Evolutionary conservation across 73 alveolate genomes (phyloP).

Genomic region (Paramecium pentaurelia): DNA sequence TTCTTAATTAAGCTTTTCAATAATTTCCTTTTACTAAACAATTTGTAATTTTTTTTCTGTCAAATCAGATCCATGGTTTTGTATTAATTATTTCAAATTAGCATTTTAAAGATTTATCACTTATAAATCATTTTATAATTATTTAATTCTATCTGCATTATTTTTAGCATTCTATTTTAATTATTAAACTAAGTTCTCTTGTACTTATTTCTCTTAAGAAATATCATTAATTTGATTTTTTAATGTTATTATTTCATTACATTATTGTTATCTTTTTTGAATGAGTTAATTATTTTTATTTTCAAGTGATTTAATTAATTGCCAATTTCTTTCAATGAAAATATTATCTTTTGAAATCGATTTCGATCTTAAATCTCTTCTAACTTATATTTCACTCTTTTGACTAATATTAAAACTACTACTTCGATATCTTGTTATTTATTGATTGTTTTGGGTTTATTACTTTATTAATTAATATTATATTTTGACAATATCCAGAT

Average conservation of each 20-base stretch:
- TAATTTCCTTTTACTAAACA: not conserved
- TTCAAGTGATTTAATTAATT: not conserved
- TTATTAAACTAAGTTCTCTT: not conserved
- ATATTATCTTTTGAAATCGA: not conserved
- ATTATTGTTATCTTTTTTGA: too few relatives aligned
- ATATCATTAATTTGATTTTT: not conserved
- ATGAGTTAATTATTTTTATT: not conserved
- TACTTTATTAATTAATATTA: not conserved
- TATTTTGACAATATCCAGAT: not conserved
- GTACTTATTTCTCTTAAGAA: too few relatives aligned
- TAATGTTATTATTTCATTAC: not conserved
- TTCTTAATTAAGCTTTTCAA: too few relatives aligned
- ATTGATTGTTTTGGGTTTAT: not conserved
- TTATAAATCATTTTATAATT: not conserved
- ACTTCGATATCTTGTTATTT: not conserved
- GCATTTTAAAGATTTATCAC: not conserved
- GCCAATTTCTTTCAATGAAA: not conserved
- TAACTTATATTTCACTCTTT: not conserved
- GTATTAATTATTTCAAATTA: not conserved
- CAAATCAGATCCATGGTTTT: not conserved
- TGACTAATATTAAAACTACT: not conserved
- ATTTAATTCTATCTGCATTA: too few relatives aligned
- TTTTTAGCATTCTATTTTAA: too few relatives aligned
- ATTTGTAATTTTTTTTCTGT: too few relatives aligned
- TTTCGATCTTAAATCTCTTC: not conserved